phyloP scores from a whole-genome alignment of 2,329 filamentous ascomycete genomes.

The Knoxdaviesia capensis region DNA sequence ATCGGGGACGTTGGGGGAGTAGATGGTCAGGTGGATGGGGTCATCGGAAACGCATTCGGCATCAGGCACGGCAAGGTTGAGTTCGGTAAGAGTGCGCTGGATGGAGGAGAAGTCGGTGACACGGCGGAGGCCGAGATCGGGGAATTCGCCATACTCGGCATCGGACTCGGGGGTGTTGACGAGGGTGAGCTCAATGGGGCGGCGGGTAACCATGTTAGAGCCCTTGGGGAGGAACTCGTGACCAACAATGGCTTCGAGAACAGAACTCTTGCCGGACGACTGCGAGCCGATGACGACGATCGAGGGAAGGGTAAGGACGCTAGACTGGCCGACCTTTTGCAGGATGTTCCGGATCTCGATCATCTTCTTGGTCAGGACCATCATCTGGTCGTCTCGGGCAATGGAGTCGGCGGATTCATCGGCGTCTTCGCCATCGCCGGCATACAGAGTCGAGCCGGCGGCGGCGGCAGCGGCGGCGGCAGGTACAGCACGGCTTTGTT shows the following conservation, averaged over 20 bases:
- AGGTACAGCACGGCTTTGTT: conserved; percentile 36
- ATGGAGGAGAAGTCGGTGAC: conserved; percentile 85
- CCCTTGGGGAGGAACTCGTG: conserved; percentile 97
- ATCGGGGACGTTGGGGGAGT: conserved; percentile 88
- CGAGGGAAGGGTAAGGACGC: conserved; percentile 70
- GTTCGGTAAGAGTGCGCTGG: conserved; percentile 80
- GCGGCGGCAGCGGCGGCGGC: conserved; percentile 50
- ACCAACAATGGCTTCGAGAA: conserved; percentile 88
- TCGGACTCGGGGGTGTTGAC: conserved; percentile 81
- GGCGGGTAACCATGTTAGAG: conserved; percentile 93
- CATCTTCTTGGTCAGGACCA: conserved; percentile 98
- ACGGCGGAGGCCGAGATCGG: conserved; percentile 71
- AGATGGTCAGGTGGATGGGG: conserved; percentile 87
- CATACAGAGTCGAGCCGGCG: conserved; percentile 46
- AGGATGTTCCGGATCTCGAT: conserved; percentile 92
- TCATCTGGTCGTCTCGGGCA: conserved; percentile 93
- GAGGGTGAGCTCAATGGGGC: conserved; percentile 88
- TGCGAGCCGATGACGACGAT: conserved; percentile 99
- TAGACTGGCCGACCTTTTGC: conserved; percentile 80
- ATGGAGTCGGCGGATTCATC: conserved; percentile 31
- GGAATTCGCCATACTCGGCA: conserved; percentile 90
- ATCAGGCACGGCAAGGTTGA: conserved; percentile 83
- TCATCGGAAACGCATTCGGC: conserved; percentile 89
- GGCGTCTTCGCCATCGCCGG: conserved; percentile 49
- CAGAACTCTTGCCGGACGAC: conserved; percentile 94